Evolutionary conservation across 2,329 filamentous ascomycete species (phyloP), one percentile per base, ranked within the genome.

Genomic region (Pseudopithomyces chartarum): DNA sequence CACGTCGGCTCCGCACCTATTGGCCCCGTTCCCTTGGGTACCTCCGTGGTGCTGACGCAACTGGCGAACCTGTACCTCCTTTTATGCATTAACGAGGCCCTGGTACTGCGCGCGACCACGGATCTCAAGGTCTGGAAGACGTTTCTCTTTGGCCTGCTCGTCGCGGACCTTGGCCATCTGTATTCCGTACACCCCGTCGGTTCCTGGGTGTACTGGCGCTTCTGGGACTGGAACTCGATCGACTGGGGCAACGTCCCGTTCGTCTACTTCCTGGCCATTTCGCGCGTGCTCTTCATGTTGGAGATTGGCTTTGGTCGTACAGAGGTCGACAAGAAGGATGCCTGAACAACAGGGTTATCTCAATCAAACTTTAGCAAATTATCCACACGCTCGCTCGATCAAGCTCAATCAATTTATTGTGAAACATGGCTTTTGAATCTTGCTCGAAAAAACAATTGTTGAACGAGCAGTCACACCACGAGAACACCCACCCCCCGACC

Each of bases 151-250:
- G 87, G 84, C 36, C 78, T 93, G 56, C 81, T 93, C 32, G 72
- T 93, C 15, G 90, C 89, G n/a, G 90, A 94, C 73, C 72, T 92
- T 33, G 90, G 90, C 3, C 90, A 93, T 73, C 76, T 93, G 54
- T 90, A 87, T 74, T 86, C 86, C 34, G 82, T 92, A 57, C 77
- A 79, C 34, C 78, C 78, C 26, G 78, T 89, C 29, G 90, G 90
- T 0, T 62, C 71, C 12, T 75, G 78, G 8, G 79, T 91, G n/a
- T 91, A 89, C 74, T 90, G 85, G 81, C 80, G 85, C 61, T 79
- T 84, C 26, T 66, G 75, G 61, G 71, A 74, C 10, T 91, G 88
- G 89, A 90, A 89, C 71, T 80, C 81, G 12, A 88, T 89, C 59
- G 86, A 87, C 61, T 85, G 82, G 80, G 89, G 88, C 1, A 90